Evolutionary conservation across 1,284 basidiomycete genomes (phyloP), one percentile per base, ranked within the genome.

Genomic region (Coniferiporia sulphurascens): DNA sequence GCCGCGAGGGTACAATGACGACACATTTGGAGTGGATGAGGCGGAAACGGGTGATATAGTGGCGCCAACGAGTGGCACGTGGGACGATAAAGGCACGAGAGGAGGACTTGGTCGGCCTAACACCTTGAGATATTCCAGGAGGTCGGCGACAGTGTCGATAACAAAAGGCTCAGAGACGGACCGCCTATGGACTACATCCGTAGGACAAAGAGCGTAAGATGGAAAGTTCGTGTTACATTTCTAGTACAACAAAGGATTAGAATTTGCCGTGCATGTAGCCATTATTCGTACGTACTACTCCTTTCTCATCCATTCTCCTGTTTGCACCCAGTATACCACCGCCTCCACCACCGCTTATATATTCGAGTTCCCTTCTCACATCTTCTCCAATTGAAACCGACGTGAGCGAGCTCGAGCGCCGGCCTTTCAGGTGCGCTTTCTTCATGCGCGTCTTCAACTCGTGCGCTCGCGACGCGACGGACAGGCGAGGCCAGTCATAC

Each of bases 81-180:
- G 8, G 19, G 44, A 46, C 2, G 44, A 21, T 21, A n/a, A 12
- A 46, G 44, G 44, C 3, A n/a, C 8, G 27, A 48, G 13, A 13
- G 41, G 15, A 15, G 50, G 51, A 27, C 21, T 21, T 12, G 41
- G 51, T 27, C 50, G 44, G n/a, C 50, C 56, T n/a, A 45, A 34
- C n/a, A 21, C 22, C 15, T 58, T 45, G 5, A 58, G 45, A 27
- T 45, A 32, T 15, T 17, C 17, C 44, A 58, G 17, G 9, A 58
- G 43, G 21, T 58, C 56, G n/a, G 41, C 56, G 12, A 58, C 43
- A 13, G 56, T 52, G n/a, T 58, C 22, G 27, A 58, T 48, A 15
- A 15, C 36, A 8, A 58, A 8, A 13, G 56, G 50, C 17, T 48
- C 56, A 15, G 56, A 43, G 17, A 22, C 17, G 1, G 17, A 3